phyloP scores from a whole-genome alignment of 164 flowering plant genomes.

The Platanus orientalis region DNA sequence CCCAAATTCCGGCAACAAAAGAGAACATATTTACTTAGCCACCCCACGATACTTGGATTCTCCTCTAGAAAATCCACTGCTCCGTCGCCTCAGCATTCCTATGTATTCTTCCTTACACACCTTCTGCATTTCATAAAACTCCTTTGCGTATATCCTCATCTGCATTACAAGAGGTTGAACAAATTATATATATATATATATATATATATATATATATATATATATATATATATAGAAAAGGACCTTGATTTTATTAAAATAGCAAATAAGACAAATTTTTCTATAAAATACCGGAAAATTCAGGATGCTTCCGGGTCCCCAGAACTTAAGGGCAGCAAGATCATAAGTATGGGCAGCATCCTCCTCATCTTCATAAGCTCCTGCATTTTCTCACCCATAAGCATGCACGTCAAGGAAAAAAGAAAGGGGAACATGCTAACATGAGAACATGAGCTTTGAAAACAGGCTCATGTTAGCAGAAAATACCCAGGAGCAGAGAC shows the following conservation, averaged over 20 bases:
- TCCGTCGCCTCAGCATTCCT: slow-evolving; percentile 59
- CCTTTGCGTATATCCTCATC: slow-evolving; percentile 55
- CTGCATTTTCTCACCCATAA: slow-evolving; percentile 25
- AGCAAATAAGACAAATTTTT: too few relatives aligned
- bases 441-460: background rate
- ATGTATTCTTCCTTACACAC: slow-evolving; percentile 71
- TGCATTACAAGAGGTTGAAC: too few relatives aligned
- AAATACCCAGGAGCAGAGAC: slow-evolving; percentile 5
- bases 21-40: slow-evolving; percentile 49
- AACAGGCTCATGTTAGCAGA: background rate
- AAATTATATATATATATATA: too few relatives aligned
- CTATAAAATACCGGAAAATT: slow-evolving; percentile 79
- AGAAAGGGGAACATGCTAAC: background rate
- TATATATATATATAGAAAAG: too few relatives aligned
- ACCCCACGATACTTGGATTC: slow-evolving; percentile 97
- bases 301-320: slow-evolving; percentile 71
- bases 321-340: slow-evolving; percentile 90
- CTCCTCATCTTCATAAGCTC: slow-evolving; percentile 88
- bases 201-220: too few relatives aligned
- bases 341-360: slow-evolving; percentile 93
- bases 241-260: too few relatives aligned
- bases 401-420: too few relatives aligned
- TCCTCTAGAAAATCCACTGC: slow-evolving; percentile 94
- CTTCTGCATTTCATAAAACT: slow-evolving; percentile 62
- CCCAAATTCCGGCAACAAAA: background rate